Evolutionary conservation across 768 basidiomycete species (phyloP).

Genomic region (Macrocybe gigantea): DNA sequence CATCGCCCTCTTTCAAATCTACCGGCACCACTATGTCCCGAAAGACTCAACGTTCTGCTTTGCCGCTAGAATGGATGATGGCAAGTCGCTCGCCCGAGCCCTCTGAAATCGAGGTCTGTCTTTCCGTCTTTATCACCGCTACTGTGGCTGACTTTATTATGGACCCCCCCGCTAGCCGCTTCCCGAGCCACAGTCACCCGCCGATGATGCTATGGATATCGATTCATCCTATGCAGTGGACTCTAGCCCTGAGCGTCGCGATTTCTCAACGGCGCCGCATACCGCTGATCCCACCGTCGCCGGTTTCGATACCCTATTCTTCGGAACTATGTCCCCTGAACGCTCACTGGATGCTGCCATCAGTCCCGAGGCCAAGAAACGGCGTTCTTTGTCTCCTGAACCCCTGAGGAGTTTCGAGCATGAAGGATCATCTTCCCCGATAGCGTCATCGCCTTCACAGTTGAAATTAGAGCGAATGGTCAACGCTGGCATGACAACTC

Average conservation of each 20-base stretch:
- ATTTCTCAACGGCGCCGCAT: slow-evolving; percentile 29
- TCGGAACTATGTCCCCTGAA: slow-evolving; percentile 47
- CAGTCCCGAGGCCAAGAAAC: slow-evolving; percentile 42
- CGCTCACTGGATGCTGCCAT: slow-evolving; percentile 39
- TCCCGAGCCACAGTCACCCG: slow-evolving; percentile 35
- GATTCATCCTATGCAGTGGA: slow-evolving; percentile 49
- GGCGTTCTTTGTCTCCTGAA: slow-evolving; percentile 57
- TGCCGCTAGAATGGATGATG: slow-evolving; percentile 38
- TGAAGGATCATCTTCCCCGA: slow-evolving; percentile 43
- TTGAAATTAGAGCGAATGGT: slow-evolving; percentile 42
- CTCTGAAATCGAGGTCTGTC: slow-evolving; percentile 16
- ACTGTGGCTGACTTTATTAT: slow-evolving; percentile 5
- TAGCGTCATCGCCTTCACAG: slow-evolving; percentile 44
- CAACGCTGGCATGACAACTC: slow-evolving; percentile 41
- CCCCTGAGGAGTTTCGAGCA: slow-evolving; percentile 28
- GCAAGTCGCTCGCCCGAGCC: slow-evolving; percentile 16
- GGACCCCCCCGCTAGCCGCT: slow-evolving; percentile 25
- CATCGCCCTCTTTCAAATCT: slow-evolving; percentile 24
- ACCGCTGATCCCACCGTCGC: slow-evolving; percentile 49
- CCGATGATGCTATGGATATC: slow-evolving; percentile 75
- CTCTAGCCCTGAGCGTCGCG: slow-evolving; percentile 20
- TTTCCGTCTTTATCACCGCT: background rate
- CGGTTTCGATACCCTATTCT: slow-evolving; percentile 58
- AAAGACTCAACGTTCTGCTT: slow-evolving; percentile 52
- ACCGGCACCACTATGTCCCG: slow-evolving; percentile 40